A percentile compares a stretch with the other conserved stretches of the same genome.
These are phyloP conservation scores for Lactifluus echinatus DNA, from an alignment of 768 basidiomycete species.

Conservation along the genomic window DNA sequence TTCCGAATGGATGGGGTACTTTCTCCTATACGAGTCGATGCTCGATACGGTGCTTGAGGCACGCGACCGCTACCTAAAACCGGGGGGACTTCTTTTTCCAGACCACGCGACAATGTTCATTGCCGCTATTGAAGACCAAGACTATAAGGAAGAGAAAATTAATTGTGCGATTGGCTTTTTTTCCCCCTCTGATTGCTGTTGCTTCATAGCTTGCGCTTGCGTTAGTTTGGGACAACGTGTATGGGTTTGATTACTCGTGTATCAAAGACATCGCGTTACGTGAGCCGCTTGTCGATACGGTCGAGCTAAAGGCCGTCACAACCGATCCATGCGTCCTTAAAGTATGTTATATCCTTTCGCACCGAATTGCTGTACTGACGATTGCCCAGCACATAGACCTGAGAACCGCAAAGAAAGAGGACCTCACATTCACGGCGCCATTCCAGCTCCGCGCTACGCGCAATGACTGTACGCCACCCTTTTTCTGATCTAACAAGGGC, in stretches of 20 bases:
- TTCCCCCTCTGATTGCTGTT: background rate
- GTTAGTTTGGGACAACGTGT: slow-evolving; percentile 98
- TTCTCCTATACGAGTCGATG: slow-evolving; percentile 98
- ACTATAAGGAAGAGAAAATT: slow-evolving; percentile 99
- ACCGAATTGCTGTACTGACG: background rate
- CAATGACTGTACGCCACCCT: slow-evolving; percentile 71
- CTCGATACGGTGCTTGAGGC: slow-evolving; percentile 96
- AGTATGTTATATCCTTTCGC: slow-evolving; percentile 33
- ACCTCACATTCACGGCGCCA: slow-evolving; percentile 74
- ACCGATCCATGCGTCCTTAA: slow-evolving; percentile 89
- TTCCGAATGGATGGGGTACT: slow-evolving; percentile 99
- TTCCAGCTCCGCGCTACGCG: slow-evolving; percentile 78
- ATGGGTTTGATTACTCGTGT: slow-evolving; percentile 98
- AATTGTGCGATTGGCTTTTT: slow-evolving; percentile 63
- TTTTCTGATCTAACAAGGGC: background rate
- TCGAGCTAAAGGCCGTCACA: slow-evolving; percentile 91
- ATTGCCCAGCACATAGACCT: slow-evolving; percentile 72
- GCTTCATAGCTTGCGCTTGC: background rate
- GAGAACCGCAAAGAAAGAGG: slow-evolving; percentile 88
- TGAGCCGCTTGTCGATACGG: slow-evolving; percentile 98
- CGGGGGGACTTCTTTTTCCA: slow-evolving; percentile 89
- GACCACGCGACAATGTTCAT: slow-evolving; percentile 88
- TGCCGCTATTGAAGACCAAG: slow-evolving; percentile 97
- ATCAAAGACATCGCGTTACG: slow-evolving; percentile 97
- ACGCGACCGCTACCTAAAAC: slow-evolving; percentile 92